Base-by-base conservation (phyloP, 1,284 basidiomycete species). In the Bjerkandera adusta region DNA sequence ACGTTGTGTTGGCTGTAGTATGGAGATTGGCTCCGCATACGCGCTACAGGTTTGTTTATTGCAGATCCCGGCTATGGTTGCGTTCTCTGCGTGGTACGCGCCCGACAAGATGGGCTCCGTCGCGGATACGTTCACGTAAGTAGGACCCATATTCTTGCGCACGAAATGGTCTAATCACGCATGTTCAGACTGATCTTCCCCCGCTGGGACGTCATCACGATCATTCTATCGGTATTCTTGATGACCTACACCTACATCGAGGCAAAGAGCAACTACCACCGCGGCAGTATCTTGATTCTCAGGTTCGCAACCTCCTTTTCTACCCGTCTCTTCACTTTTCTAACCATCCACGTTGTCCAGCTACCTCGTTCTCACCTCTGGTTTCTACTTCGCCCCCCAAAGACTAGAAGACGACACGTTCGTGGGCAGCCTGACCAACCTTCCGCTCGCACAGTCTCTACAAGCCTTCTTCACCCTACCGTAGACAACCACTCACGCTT, bases 191-290 rank as follows among this genome's bases (percentile, higher is more conserved):
- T 99, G 47, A 95, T 99, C 55, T 98, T 99, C 80, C 97, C 97
- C 1, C 83, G 94, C 58, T 99, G 97, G 96, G 97, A 99, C 65
- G 92, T 97, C 38, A 86, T 99, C 55, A 89, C 88, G 24, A 92
- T 99, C 65, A 91, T 99, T 59, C 73, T 95, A 24, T 89, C 92
- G 2, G 91, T 96, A 68, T 99, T 99, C 77, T 70, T 99, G 54
- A 83, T 99, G 72, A 99, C 97, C 0, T 99, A 99, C 67, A 97
- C 95, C 3, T 99, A 98, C 67, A 98, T 98, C 61, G 97, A 99
- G 69, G 93, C 95, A 15, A 89, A 92, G 68, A 90, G 89, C 58
- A 99, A 99, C 71, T 99, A 98, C 63, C 92, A 97, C 64, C 81
- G 94, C 56, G 94, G 94, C 37, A 92, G 89, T 56, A 95, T 95